Evolutionary conservation across 2,329 filamentous ascomycete genomes (phyloP), one percentile per base, ranked within the genome.

Genomic region (Aspergillus intermedius): DNA sequence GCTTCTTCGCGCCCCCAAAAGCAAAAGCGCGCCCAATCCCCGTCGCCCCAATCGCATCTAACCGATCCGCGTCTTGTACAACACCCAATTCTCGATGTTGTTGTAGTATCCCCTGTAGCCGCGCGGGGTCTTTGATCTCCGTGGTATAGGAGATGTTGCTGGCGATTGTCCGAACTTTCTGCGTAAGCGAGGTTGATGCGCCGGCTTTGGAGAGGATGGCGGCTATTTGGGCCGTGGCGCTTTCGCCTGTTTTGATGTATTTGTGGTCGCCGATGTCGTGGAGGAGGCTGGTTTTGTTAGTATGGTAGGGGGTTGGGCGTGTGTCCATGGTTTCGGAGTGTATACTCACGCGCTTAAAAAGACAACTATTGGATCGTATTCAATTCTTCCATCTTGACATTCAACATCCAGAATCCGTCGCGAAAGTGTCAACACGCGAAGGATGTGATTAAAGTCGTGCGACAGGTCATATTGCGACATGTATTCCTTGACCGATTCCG

Each of bases 221-320:
- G 3, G 19, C n/a, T 12, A 44, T 25, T 10, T 56, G 47, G 4
- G 43, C 25, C 34, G 17, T 22, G 17, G 39, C 19, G 44, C 65
- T 61, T 34, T 63, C 60, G 45, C 57, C 32, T 7, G 53, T 45
- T 3, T 49, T 35, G 1, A 83, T 67, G 66, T 95, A 95, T 71
- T 95, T 95, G 66, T 79, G 83, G 71, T 95, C 91, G 52, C 87
- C 88, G 15, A 95, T 84, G 60, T 95, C 91, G 71, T 95, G 91
- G n/a, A 91, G 78, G 4, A 91, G 77, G 1, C 35, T 39, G n/a
- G 7, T 19, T 9, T 19, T 8, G 5, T 39, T 19, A 39, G 35
- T 39, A 19, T 15, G 13, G 21, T 22, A 22, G 21, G n/a, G 4
- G 10, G 17, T 10, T 12, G 25, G 4, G 25, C 9, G 10, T 30